Conservation (phyloP, 1,284 basidiomycete species). For the Bondarzewia mesenterica region DNA sequence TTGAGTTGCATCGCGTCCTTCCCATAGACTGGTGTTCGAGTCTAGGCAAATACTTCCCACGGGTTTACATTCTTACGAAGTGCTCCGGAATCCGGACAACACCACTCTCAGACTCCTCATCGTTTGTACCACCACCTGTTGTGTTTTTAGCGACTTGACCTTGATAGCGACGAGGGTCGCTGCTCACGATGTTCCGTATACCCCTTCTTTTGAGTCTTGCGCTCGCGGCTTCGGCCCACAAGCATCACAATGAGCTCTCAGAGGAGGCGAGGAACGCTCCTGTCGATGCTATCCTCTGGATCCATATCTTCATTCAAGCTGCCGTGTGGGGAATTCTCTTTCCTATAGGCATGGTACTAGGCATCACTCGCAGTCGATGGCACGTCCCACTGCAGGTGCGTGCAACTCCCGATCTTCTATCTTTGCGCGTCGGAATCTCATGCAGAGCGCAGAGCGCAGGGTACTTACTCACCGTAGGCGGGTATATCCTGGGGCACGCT, state of each 20-base stretch:
- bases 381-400: conserved; percentile 79
- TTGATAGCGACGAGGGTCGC: too few relatives aligned
- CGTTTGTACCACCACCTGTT: too few relatives aligned
- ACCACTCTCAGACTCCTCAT: too few relatives aligned
- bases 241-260: conserved; percentile 49
- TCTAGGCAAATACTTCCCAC: too few relatives aligned
- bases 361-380: conserved; percentile 72
- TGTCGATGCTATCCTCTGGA: conserved; percentile 69
- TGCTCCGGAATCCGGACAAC: too few relatives aligned
- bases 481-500: conserved; percentile 74
- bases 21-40: too few relatives aligned
- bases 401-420: background rate
- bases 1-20: too few relatives aligned
- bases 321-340: conserved; percentile 78
- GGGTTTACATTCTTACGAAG: too few relatives aligned
- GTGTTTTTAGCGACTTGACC: too few relatives aligned
- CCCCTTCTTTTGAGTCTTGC: background rate
- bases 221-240: conserved; percentile 36
- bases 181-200: too few relatives aligned
- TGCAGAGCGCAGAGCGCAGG: conserved; percentile 42
- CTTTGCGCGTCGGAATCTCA: background rate
- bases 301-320: conserved; percentile 73
- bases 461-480: conserved; percentile 61
- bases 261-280: conserved; percentile 64
- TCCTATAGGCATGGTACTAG: conserved; percentile 83